Conservation (phyloP, 768 basidiomycete species). For the Lactifluus volemus region DNA sequence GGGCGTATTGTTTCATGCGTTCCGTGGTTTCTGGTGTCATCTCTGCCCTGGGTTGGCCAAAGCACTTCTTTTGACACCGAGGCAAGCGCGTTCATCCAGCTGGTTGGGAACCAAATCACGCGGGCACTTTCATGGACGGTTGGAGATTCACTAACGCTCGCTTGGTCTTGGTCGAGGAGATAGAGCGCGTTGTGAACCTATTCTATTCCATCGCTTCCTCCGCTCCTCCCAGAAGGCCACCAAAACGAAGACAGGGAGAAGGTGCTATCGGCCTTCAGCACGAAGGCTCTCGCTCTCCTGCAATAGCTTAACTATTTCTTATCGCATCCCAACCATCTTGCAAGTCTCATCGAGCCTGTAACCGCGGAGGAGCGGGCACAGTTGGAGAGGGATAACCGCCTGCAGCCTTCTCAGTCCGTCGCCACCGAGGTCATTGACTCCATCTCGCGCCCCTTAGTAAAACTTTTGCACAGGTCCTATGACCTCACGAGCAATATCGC, state of each 20-base stretch:
- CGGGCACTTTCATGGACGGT: conserved; percentile 77
- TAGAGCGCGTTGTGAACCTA: conserved; percentile 69
- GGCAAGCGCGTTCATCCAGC: conserved; percentile 75
- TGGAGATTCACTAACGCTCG: conserved; percentile 64
- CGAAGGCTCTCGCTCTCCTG: conserved; percentile 60
- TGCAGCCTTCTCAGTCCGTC: conserved; percentile 26
- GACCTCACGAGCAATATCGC: conserved; percentile 62
- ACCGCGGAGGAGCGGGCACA: conserved; percentile 62
- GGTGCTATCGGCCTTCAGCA: conserved; percentile 61
- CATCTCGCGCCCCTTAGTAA: conserved; percentile 59
- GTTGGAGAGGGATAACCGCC: conserved; percentile 51
- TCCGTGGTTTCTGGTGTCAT: conserved; percentile 69
- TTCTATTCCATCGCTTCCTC: conserved; percentile 68
- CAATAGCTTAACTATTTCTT: conserved; percentile 87
- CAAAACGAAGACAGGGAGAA: conserved; percentile 46
- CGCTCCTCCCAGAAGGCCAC: conserved; percentile 36
- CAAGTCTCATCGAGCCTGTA: conserved; percentile 71
- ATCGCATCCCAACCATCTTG: conserved; percentile 84
- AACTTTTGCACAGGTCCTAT: conserved; percentile 64
- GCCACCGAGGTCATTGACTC: conserved; percentile 47
- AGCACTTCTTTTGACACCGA: conserved; percentile 79
- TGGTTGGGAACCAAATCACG: conserved; percentile 75
- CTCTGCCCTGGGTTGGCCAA: conserved; percentile 49
- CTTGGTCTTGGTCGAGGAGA: conserved; percentile 75
- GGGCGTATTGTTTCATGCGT: conserved; percentile 78